Evolutionary conservation across 495 filamentous ascomycete species (phyloP).

Genomic region (Xylaria telfairii): DNA sequence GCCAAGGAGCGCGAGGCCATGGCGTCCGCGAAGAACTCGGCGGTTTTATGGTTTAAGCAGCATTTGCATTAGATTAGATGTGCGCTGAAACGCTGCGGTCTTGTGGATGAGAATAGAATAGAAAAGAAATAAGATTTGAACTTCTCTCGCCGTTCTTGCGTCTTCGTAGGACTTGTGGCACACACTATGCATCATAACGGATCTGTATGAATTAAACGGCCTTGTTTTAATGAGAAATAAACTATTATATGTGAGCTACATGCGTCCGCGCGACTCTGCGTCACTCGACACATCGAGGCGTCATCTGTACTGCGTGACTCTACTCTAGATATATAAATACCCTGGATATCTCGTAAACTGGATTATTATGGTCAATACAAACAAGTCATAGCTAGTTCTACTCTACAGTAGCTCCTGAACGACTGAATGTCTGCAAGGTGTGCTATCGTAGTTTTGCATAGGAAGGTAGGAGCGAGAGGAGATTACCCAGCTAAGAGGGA

Average conservation of each 20-base stretch:
- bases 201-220: neutral
- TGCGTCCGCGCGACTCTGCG: neutral
- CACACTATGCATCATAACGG: neutral
- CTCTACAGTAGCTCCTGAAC: no score
- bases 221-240: neutral
- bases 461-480: no score
- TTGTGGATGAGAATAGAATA: neutral
- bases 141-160: neutral
- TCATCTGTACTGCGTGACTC: neutral
- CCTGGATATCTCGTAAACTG: no score
- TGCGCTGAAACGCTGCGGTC: neutral
- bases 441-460: no score
- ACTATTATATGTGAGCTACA: neutral
- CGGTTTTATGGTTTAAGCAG: slow-evolving; percentile 52
- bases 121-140: neutral
- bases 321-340: no score
- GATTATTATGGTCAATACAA: no score
- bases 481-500: no score
- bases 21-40: slow-evolving; percentile 53
- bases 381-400: no score
- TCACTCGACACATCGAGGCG: slow-evolving; percentile 7
- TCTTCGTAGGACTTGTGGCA: neutral
- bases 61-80: slow-evolving; percentile 31
- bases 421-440: no score
- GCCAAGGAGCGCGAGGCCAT: slow-evolving; percentile 52